These are phyloP conservation scores for Stephanodiscus triporus DNA, from an alignment of 108 stramenopile genomes.

Conservation along the genomic window DNA sequence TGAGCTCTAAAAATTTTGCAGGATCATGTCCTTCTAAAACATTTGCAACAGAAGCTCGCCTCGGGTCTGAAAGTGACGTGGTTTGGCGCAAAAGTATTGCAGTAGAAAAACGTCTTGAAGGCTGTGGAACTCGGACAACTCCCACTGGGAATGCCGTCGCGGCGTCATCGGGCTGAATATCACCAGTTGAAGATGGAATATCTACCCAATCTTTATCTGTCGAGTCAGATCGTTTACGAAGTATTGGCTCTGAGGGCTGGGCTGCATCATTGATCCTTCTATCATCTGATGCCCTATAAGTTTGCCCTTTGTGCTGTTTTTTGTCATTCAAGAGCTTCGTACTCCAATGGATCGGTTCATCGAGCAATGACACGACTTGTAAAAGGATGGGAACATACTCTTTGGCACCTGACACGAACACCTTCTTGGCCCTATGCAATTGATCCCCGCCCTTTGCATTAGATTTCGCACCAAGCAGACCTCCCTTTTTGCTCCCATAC, in stretches of 20 bases:
- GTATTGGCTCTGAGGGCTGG: slow-evolving; percentile 13
- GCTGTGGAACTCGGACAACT: too few relatives aligned
- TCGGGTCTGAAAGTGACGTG: not conserved
- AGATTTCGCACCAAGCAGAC: slow-evolving; percentile 28
- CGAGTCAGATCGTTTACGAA: slow-evolving; percentile 34
- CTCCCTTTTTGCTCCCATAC: slow-evolving; percentile 49
- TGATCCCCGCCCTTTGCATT: slow-evolving; percentile 27
- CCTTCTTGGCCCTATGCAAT: slow-evolving; percentile 30
- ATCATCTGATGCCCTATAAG: not conserved
- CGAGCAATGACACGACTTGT: slow-evolving; percentile 45
- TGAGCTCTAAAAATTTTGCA: not conserved
- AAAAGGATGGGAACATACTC: slow-evolving; percentile 46
- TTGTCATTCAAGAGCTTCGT: not conserved
- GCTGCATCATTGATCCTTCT: not conserved
- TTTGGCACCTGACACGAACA: slow-evolving; percentile 45
- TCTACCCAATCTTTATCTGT: slow-evolving; percentile 56
- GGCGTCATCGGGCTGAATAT: slow-evolving; percentile 7
- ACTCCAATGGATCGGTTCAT: slow-evolving; percentile 22
- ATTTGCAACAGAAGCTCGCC: not conserved
- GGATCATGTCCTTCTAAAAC: not conserved
- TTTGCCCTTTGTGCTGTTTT: not conserved
- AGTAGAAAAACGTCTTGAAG: not conserved
- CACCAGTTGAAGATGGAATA: slow-evolving; percentile 23
- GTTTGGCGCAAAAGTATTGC: not conserved
- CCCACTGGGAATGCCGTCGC: not conserved